A percentile compares a stretch with the other conserved stretches of the same genome.
These are phyloP conservation scores for Aspergillus pseudoviridinutans DNA, from an alignment of 2,329 filamentous ascomycete species.

Conservation along the genomic window DNA sequence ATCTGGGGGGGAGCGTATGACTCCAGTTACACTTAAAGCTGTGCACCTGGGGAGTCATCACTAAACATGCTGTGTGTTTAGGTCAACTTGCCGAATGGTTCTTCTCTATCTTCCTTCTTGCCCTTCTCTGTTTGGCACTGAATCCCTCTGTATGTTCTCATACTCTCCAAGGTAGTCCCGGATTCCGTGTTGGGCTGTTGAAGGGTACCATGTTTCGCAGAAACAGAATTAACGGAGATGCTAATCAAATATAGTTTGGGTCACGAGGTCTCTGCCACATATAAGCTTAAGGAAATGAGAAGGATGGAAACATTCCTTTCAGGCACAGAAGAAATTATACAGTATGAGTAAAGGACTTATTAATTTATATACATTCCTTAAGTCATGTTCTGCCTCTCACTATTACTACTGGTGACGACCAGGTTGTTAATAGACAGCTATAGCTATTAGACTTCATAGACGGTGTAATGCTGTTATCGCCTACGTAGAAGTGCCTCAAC, in stretches of 20 bases:
- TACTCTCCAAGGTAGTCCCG: background rate
- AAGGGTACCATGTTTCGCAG: background rate
- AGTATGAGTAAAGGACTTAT: background rate
- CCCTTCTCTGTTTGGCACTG: background rate
- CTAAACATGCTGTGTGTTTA: background rate
- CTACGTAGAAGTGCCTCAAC: background rate
- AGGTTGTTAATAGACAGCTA: background rate
- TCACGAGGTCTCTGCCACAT: background rate
- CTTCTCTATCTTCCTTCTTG: background rate
- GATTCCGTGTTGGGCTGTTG: background rate
- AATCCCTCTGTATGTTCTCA: background rate
- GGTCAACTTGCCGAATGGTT: background rate
- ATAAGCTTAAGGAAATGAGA: background rate
- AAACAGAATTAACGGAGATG: background rate
- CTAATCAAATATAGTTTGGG: background rate
- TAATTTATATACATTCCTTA: background rate
- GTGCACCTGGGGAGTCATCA: constrained; percentile 10
- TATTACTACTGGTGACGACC: background rate
- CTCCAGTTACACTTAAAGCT: constrained; percentile 6
- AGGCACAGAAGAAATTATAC: too few species aligned
- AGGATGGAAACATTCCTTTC: background rate
- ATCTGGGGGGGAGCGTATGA: constrained; percentile 8
- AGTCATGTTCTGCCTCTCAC: background rate
- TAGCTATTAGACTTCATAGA: background rate
- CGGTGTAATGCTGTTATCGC: background rate